Conservation (phyloP, 2,329 filamentous ascomycete genomes). For the Neodidymelliopsis sp. region DNA sequence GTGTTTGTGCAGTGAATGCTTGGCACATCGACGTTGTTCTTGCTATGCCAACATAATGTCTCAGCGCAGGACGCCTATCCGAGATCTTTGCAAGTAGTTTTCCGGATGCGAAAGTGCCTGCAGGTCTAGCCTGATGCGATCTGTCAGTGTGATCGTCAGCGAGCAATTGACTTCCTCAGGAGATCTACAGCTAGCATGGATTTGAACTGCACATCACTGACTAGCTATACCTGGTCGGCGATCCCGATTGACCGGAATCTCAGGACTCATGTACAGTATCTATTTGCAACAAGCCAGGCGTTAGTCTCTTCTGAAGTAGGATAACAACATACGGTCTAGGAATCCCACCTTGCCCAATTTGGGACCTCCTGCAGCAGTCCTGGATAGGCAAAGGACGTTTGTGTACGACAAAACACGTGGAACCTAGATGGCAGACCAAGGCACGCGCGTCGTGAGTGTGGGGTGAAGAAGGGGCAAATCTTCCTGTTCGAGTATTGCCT, state of each 20-base stretch:
- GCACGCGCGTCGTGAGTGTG: slow-evolving; percentile 28
- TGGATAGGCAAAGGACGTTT: slow-evolving; percentile 24
- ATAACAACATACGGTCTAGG: slow-evolving; percentile 12
- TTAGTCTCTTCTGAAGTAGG: neutral
- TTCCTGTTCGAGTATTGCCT: slow-evolving; percentile 7
- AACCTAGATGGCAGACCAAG: slow-evolving; percentile 15
- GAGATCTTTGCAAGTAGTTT: neutral
- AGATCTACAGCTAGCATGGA: slow-evolving; percentile 13
- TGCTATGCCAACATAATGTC: neutral
- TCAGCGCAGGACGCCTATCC: no score
- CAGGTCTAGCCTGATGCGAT: neutral
- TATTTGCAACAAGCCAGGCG: slow-evolving; percentile 6
- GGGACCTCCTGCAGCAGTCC: slow-evolving; percentile 29
- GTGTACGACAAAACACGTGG: slow-evolving; percentile 36
- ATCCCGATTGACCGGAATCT: slow-evolving; percentile 8
- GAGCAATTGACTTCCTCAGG: neutral
- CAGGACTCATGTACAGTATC: slow-evolving; percentile 2
- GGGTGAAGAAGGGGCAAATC: slow-evolving; percentile 5
- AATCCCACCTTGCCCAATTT: slow-evolving; percentile 26
- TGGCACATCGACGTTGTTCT: neutral
- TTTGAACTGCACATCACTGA: neutral
- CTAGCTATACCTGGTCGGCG: slow-evolving; percentile 10
- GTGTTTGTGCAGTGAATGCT: neutral
- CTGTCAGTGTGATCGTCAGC: neutral
- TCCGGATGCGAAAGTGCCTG: neutral